phyloP scores from a whole-genome alignment of 805 yeast genomes.

The Saccharomyces paradoxus region DNA sequence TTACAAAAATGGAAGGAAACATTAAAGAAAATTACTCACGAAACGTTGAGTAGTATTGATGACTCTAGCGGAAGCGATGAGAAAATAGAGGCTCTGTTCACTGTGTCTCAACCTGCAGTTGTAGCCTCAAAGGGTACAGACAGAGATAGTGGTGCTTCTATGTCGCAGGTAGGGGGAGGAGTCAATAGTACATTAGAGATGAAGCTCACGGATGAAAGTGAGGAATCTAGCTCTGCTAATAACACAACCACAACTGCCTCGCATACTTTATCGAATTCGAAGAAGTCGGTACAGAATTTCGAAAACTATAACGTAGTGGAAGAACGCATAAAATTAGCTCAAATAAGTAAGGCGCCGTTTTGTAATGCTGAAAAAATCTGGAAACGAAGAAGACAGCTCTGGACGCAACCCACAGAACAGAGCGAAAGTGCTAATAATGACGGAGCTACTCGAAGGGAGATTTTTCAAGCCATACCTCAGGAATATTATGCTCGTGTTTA shows the following conservation, averaged over 20 bases:
- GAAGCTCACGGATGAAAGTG: background rate
- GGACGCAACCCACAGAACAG: conserved; percentile 40
- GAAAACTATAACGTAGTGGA: conserved; percentile 28
- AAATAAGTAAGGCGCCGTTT: conserved; percentile 33
- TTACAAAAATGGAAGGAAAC: conserved; percentile 19
- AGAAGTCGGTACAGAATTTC: conserved; percentile 7
- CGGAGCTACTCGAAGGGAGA: conserved; percentile 16
- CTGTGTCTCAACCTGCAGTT: background rate
- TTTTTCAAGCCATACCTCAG: conserved; percentile 32
- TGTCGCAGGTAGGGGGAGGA: conserved; percentile 5
- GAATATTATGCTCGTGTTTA: conserved; percentile 57
- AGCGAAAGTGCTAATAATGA: conserved; percentile 1
- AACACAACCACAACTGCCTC: background rate
- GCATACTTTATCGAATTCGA: background rate
- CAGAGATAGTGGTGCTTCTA: conserved; percentile 12
- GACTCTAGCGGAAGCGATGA: conserved; percentile 12
- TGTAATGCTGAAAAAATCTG: conserved; percentile 54
- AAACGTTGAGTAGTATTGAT: conserved; percentile 16
- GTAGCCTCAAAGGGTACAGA: conserved; percentile 4
- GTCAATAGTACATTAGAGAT: background rate
- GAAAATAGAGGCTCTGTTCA: conserved; percentile 17
- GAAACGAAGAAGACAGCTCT: conserved; percentile 58
- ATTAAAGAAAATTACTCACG: conserved; percentile 17
- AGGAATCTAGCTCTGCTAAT: background rate
- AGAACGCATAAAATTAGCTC: conserved; percentile 28